These are phyloP conservation scores for Pichia heedii DNA, from an alignment of 805 yeast genomes.

Conservation along the genomic window DNA sequence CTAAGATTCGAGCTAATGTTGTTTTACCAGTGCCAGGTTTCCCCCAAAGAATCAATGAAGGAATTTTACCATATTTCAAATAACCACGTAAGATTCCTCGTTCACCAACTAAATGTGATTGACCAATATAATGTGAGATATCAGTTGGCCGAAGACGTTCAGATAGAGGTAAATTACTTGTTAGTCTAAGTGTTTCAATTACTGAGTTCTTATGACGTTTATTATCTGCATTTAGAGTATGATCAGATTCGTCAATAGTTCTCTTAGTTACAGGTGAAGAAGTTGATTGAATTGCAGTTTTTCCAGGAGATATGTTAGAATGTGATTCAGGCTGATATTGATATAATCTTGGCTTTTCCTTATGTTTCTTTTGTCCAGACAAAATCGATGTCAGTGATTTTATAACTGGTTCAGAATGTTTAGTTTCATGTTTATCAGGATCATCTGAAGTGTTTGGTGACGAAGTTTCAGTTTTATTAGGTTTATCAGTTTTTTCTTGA, in stretches of 20 bases:
- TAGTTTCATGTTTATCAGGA: not conserved
- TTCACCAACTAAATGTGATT: conserved; percentile 60
- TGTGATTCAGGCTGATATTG: conserved; percentile 1
- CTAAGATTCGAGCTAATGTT: conserved; percentile 53
- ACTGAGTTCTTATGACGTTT: not conserved
- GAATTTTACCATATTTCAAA: conserved; percentile 54
- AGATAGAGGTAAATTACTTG: conserved; percentile 45
- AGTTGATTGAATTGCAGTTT: not conserved
- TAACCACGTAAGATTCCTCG: conserved; percentile 61
- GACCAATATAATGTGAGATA: conserved; percentile 74
- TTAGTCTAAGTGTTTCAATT: conserved; percentile 13
- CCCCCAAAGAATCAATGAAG: conserved; percentile 89
- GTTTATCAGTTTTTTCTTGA: not conserved
- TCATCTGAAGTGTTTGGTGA: not conserved
- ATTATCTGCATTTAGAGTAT: not conserved
- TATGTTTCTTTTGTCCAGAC: conserved; percentile 4
- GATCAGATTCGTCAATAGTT: not conserved
- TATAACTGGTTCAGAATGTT: not conserved
- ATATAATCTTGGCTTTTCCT: conserved; percentile 8
- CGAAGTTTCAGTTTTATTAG: not conserved
- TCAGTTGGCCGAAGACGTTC: conserved; percentile 74
- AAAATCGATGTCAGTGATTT: conserved; percentile 4
- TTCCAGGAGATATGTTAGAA: not conserved
- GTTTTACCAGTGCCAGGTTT: conserved; percentile 97
- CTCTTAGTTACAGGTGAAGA: not conserved